Conservation (phyloP, 2,329 filamentous ascomycete genomes). For the Talaromyces sp. region DNA sequence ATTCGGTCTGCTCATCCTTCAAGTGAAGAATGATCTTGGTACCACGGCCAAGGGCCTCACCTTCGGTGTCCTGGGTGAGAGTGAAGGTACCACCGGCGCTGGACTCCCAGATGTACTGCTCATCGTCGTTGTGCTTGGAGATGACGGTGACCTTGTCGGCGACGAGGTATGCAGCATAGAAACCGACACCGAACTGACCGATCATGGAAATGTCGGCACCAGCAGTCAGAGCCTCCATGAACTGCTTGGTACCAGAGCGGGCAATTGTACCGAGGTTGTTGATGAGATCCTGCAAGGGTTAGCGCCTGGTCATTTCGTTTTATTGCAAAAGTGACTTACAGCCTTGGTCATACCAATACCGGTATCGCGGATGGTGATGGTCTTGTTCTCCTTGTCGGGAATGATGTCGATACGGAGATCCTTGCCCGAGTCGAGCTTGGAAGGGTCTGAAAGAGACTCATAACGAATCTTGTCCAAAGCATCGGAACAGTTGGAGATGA, state of each 20-base stretch:
- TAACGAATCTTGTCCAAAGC: constrained; percentile 99
- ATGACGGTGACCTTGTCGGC: constrained; percentile 92
- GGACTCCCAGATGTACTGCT: constrained; percentile 99
- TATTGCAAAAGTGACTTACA: constrained; percentile 58
- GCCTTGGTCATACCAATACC: constrained; percentile 99
- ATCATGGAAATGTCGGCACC: constrained; percentile 99
- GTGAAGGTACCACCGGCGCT: constrained; percentile 96
- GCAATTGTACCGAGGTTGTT: constrained; percentile 99
- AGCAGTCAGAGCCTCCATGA: constrained; percentile 98
- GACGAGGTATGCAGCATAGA: constrained; percentile 99
- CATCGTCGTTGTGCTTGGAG: constrained; percentile 99
- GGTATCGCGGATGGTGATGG: constrained; percentile 91
- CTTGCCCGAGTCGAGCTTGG: constrained; percentile 95
- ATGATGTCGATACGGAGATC: constrained; percentile 99
- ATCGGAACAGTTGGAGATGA: constrained; percentile 98
- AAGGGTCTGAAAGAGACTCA: constrained; percentile 93
- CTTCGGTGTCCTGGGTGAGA: constrained; percentile 83
- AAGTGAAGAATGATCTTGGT: constrained; percentile 98
- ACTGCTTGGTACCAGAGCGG: constrained; percentile 99
- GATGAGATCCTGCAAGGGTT: constrained; percentile 71
- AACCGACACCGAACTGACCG: constrained; percentile 99
- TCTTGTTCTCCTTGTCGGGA: constrained; percentile 96
- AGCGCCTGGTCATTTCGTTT: background rate
- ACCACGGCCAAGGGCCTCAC: constrained; percentile 85
- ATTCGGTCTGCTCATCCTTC: constrained; percentile 98